These are phyloP conservation scores for Trypanosoma cruzi DNA, from an alignment of 208 protist species.

Conservation along the genomic window DNA sequence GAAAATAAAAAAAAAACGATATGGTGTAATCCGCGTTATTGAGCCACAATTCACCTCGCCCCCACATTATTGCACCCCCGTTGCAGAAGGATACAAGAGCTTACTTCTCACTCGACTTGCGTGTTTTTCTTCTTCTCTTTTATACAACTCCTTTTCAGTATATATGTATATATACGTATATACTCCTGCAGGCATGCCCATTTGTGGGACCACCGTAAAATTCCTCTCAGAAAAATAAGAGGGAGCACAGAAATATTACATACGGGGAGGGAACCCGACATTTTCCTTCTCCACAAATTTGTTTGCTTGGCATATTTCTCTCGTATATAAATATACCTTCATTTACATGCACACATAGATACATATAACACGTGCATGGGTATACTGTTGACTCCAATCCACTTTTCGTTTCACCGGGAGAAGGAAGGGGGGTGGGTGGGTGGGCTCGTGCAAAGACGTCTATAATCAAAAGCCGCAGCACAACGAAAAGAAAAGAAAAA, in stretches of 20 bases:
- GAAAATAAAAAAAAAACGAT: too few relatives aligned
- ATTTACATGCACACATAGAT: too few relatives aligned
- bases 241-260: too few relatives aligned
- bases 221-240: too few relatives aligned
- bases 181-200: constrained; percentile 17
- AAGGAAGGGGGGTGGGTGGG: too few relatives aligned
- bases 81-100: background rate
- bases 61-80: background rate
- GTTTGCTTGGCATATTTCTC: too few relatives aligned
- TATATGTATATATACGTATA: constrained; percentile 27
- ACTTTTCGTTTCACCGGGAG: background rate
- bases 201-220: too few relatives aligned
- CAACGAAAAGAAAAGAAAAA: background rate
- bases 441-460: background rate
- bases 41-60: background rate
- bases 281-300: too few relatives aligned
- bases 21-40: background rate
- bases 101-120: background rate
- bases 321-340: constrained; percentile 31
- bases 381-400: background rate
- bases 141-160: background rate
- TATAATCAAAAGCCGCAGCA: background rate
- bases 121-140: background rate
- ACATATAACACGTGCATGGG: background rate
- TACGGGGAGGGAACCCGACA: too few relatives aligned